Conservation (phyloP, 371 early-diverging fungal genomes). For the Blakeslea trispora region DNA sequence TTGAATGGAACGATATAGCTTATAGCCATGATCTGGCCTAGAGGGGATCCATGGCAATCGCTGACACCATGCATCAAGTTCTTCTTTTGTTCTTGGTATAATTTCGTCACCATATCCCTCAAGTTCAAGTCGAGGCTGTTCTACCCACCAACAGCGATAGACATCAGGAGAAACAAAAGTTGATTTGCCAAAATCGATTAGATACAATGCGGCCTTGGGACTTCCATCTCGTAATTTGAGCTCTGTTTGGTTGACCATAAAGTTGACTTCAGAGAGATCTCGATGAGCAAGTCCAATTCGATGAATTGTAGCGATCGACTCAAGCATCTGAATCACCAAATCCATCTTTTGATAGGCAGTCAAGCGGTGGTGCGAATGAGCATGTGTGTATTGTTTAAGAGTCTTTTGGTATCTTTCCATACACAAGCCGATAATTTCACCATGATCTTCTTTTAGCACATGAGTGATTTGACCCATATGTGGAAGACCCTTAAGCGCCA, state of each 20-base stretch:
- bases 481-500: conserved; percentile 26
- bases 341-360: conserved; percentile 62
- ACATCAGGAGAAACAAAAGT: conserved; percentile 48
- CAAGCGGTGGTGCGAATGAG: conserved; percentile 50
- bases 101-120: conserved; percentile 30
- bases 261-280: conserved; percentile 65
- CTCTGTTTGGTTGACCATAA: conserved; percentile 60
- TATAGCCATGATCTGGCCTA: conserved; percentile 61
- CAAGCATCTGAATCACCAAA: conserved; percentile 57
- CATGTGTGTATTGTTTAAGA: conserved; percentile 60
- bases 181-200: conserved; percentile 69
- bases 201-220: conserved; percentile 42
- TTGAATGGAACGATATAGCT: conserved; percentile 60
- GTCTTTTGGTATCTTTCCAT: conserved; percentile 59
- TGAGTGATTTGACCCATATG: conserved; percentile 47
- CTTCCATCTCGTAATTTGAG: conserved; percentile 51
- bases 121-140: conserved; percentile 15
- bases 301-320: conserved; percentile 56
- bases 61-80: conserved; percentile 47
- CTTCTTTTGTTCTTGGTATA: conserved; percentile 38
- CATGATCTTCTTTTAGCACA: conserved; percentile 39
- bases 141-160: conserved; percentile 55
- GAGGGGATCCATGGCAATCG: conserved; percentile 51
- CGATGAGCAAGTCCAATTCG: conserved; percentile 61
- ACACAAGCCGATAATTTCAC: conserved; percentile 48